phyloP scores from a whole-genome alignment of 148 eudicot genomes.

The Vaccinium vitisidaea region DNA sequence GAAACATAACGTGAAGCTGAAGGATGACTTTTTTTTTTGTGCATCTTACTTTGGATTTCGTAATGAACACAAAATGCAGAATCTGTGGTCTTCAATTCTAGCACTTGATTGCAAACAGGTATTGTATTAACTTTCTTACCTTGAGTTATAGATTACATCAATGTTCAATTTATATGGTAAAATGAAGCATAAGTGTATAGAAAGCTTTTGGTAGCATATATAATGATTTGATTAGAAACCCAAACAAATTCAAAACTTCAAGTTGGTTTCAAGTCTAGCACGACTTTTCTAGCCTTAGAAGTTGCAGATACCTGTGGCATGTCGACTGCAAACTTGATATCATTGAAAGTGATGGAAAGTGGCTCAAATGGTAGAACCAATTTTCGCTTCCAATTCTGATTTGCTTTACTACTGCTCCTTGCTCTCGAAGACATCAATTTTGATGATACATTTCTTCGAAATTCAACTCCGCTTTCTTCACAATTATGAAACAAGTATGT shows the following conservation, averaged over 20 bases:
- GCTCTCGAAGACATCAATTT: slow-evolving; percentile 14
- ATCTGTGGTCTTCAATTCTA: background rate
- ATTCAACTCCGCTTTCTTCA: slow-evolving; percentile 39
- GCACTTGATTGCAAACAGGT: background rate
- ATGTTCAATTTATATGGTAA: background rate
- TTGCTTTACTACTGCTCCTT: slow-evolving; percentile 19
- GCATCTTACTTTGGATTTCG: background rate
- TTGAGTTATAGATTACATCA: background rate
- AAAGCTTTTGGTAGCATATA: background rate
- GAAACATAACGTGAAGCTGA: slow-evolving; percentile 20
- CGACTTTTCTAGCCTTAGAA: background rate
- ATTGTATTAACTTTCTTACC: background rate
- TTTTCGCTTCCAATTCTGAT: slow-evolving; percentile 35
- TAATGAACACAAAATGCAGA: background rate
- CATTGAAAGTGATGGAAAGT: slow-evolving; percentile 61
- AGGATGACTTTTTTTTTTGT: background rate
- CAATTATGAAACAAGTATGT: slow-evolving; percentile 2
- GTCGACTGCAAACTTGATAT: slow-evolving; percentile 64
- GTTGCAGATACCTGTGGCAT: slow-evolving; percentile 58
- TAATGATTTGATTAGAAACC: background rate
- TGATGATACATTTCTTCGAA: slow-evolving; percentile 19
- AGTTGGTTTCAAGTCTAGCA: background rate
- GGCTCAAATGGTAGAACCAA: slow-evolving; percentile 74
- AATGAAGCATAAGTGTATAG: background rate
- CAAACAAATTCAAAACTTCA: background rate